Base-by-base conservation (phyloP, 2,329 filamentous ascomycete genomes). In the Hortaea werneckii region DNA sequence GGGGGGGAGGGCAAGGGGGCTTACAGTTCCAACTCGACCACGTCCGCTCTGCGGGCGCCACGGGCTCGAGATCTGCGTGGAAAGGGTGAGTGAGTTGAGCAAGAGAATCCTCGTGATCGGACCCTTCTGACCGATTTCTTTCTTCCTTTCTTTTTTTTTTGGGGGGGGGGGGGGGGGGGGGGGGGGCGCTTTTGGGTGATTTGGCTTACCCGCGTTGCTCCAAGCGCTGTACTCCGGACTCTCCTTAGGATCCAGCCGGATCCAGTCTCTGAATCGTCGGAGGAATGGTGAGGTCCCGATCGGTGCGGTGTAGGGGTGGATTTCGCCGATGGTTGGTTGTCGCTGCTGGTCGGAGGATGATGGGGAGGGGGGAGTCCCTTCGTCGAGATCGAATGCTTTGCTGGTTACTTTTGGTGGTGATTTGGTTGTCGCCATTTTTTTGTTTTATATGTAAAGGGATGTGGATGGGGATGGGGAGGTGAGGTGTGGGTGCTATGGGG, bases 1-100 rank as follows among this genome's bases (percentile, higher is more conserved):
- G n/a, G n/a, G n/a, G n/a, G n/a, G n/a, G n/a, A n/a, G n/a, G n/a
- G n/a, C n/a, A 5, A 12, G 9, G 7, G 7, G 8, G 26, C 50
- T 47, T 9, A 53, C 49, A 54, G 11, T 52, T 52, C 20, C 43
- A 42, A 37, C 50, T 51, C 12, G 27, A 32, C 49, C 51, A 53
- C 8, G 44, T 55, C 32, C 45, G 49, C 40, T 49, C 35, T n/a
- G 37, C 37, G 28, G 49, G 41, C 6, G 43, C 40, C n/a, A 35
- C 48, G 7, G 53, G 50, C 27, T 53, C 50, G 2, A 53, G 50
- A 40, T 54, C 41, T 43, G 28, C 4, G 5, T 6, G 12, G n/a
- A n/a, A 27, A 2, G 9, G 27, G 20, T 37, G 30, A 10, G 6
- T 11, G 5, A 29, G 29, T 5, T 13, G 6, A 10, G n/a, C 7